A percentile compares a stretch with the other conserved stretches of the same genome.
phyloP scores from a whole-genome alignment of 2,329 filamentous ascomycete species.

The Celoporthe dispersa region DNA sequence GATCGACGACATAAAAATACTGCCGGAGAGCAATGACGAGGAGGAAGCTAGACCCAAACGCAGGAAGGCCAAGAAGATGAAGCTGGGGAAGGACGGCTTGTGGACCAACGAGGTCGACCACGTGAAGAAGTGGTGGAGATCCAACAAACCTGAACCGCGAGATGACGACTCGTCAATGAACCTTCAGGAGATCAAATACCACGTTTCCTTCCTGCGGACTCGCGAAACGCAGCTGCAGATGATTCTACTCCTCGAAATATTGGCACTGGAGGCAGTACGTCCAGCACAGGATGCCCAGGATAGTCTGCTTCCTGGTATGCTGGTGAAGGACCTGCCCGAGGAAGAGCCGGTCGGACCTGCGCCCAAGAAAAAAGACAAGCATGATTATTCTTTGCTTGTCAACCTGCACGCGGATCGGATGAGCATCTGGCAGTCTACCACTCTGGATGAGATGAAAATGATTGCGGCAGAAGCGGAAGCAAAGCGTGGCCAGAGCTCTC shows the following conservation, averaged over 20 bases:
- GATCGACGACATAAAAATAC: conserved; percentile 59
- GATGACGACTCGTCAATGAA: conserved; percentile 53
- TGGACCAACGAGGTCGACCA: conserved; percentile 69
- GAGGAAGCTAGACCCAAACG: conserved; percentile 49
- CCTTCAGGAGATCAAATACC: conserved; percentile 61
- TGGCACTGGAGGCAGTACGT: conserved; percentile 67
- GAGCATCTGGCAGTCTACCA: conserved; percentile 83
- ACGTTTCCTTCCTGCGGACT: conserved; percentile 69
- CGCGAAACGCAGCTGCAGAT: conserved; percentile 82
- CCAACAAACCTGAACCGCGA: conserved; percentile 53
- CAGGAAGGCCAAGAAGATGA: conserved; percentile 66
- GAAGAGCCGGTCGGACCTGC: conserved; percentile 38
- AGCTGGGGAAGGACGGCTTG: conserved; percentile 69
- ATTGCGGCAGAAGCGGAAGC: conserved; percentile 55
- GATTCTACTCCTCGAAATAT: conserved; percentile 76
- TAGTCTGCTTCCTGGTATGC: conserved; percentile 52
- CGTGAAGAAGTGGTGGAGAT: conserved; percentile 73
- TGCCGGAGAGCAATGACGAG: conserved; percentile 60
- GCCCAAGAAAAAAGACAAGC: conserved; percentile 62
- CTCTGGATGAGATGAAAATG: conserved; percentile 58
- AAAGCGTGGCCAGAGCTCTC: conserved; percentile 39
- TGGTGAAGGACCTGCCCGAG: conserved; percentile 41
- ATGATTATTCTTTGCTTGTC: conserved; percentile 67
- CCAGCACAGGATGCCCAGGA: conserved; percentile 47
- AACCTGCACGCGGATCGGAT: conserved; percentile 78